Evolutionary conservation across 2,329 filamentous ascomycete genomes (phyloP).

Genomic region (Diaporthe eres): DNA sequence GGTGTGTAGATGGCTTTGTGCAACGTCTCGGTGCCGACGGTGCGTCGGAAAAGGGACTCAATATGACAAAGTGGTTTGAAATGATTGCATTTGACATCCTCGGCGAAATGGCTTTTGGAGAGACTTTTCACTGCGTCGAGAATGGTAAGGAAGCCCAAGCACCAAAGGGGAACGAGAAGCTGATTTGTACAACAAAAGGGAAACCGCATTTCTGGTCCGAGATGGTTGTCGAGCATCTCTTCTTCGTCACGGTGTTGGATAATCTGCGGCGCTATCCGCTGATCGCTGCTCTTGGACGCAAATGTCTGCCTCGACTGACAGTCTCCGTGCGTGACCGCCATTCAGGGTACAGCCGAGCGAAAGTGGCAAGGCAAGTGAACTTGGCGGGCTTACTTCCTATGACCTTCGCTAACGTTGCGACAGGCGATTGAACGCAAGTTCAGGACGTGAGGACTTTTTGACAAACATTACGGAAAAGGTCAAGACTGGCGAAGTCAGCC

Average conservation of each 20-base stretch:
- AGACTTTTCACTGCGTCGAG: conserved; percentile 52
- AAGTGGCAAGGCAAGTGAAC: conserved; percentile 5
- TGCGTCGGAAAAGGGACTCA: conserved; percentile 42
- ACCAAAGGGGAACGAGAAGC: accelerated
- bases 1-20: conserved; percentile 22
- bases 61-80: conserved; percentile 53
- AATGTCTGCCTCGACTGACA: conserved; percentile 29
- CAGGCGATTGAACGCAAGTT: background rate
- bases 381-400: background rate
- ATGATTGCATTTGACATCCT: conserved; percentile 55
- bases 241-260: conserved; percentile 44
- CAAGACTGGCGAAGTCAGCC: conserved; percentile 43
- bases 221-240: conserved; percentile 46
- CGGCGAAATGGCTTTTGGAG: conserved; percentile 59
- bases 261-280: conserved; percentile 44
- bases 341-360: conserved; percentile 15
- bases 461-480: conserved; percentile 42
- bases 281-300: conserved; percentile 2
- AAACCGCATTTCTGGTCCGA: conserved; percentile 49
- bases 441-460: conserved; percentile 46
- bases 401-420: background rate
- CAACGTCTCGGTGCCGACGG: conserved; percentile 39
- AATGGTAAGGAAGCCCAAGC: conserved; percentile 40
- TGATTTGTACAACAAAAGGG: conserved; percentile 17
- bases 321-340: conserved; percentile 7